Evolutionary conservation across 2,329 filamentous ascomycete species (phyloP), one percentile per base, ranked within the genome.

Genomic region (Aureobasidium sp.): DNA sequence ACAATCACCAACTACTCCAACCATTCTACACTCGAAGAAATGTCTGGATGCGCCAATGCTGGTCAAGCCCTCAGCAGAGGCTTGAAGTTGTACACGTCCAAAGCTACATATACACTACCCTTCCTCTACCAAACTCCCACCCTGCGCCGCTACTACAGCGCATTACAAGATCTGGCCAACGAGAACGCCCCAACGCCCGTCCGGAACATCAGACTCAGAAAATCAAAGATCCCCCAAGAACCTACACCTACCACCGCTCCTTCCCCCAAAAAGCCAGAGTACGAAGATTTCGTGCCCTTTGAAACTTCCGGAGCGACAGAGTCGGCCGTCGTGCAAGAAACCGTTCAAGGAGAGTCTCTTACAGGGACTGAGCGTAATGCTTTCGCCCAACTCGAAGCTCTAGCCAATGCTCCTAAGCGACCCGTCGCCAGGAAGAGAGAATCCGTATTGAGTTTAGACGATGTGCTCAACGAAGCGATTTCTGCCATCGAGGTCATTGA

Each of bases 41-140:
- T 57, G 53, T 57, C 53, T 57, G 53, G 53, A 45, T 57, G 53
- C 53, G 40, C 53, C 11, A 40, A 54, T 42, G 50, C 50, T 15
- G 50, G 50, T 54, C 58, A 61, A 45, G 58, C 49, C 19, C 35
- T 61, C 40, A 19, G 45, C 17, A 60, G 45, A 33, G 35, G 45
- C 42, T 42, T 60, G 35, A 60, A 60, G 33, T 17, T 42, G 24
- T 27, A 40, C 57, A 24, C 35, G 9, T 22, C 37, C 9, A 33
- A 33, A 3, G 31, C 8, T 11, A 12, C 37, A 17, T 37, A 11
- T 17, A 14, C 24, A 7, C 33, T 61, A 4, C 49, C 60, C 15
- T 61, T 61, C 7, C 40, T 61, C 17, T 61, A 61, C 15, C 40
- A 61, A 6, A 61, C 60, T 1, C 29, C 49, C 12, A 61, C 60